A percentile compares a stretch with the other conserved stretches of the same genome.
Evolutionary conservation across 2,329 filamentous ascomycete species (phyloP).

Genomic region (Fusarium sacchari): DNA sequence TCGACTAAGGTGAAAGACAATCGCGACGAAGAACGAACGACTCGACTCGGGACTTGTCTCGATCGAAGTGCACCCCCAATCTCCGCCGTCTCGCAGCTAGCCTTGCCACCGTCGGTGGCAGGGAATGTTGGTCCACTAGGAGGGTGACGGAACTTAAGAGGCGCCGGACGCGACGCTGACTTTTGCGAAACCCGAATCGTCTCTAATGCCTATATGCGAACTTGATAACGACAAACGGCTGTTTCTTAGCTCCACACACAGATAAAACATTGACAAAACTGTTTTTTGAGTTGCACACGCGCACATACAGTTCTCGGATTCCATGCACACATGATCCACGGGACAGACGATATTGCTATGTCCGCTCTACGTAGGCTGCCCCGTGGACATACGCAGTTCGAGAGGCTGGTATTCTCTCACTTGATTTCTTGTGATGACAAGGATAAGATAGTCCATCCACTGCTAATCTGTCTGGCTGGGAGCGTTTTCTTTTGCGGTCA

Average conservation of each 20-base stretch:
- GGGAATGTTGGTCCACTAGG: constrained; percentile 45
- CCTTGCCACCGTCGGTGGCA: constrained; percentile 43
- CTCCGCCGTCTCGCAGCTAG: constrained; percentile 46
- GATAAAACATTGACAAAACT: constrained; percentile 51
- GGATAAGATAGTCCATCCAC: constrained; percentile 27
- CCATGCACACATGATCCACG: constrained; percentile 36
- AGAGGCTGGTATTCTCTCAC: constrained; percentile 30
- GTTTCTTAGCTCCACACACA: constrained; percentile 56
- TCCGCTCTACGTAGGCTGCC: constrained; percentile 39
- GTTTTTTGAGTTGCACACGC: constrained; percentile 43
- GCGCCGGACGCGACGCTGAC: constrained; percentile 42
- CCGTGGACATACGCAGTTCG: constrained; percentile 33
- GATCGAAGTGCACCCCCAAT: constrained; percentile 38
- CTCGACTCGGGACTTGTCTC: constrained; percentile 37
- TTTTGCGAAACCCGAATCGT: constrained; percentile 48
- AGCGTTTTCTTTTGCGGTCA: constrained; percentile 22
- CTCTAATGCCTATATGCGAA: constrained; percentile 53
- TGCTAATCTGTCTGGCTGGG: constrained; percentile 33
- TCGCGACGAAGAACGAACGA: constrained; percentile 38
- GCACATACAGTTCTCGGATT: constrained; percentile 30
- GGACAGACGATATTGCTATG: constrained; percentile 30
- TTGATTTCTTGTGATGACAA: constrained; percentile 33
- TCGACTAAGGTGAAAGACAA: constrained; percentile 41
- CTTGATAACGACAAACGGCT: constrained; percentile 55
- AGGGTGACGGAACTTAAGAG: constrained; percentile 43